phyloP scores from a whole-genome alignment of 768 basidiomycete genomes.

The Leccinum imitatum region DNA sequence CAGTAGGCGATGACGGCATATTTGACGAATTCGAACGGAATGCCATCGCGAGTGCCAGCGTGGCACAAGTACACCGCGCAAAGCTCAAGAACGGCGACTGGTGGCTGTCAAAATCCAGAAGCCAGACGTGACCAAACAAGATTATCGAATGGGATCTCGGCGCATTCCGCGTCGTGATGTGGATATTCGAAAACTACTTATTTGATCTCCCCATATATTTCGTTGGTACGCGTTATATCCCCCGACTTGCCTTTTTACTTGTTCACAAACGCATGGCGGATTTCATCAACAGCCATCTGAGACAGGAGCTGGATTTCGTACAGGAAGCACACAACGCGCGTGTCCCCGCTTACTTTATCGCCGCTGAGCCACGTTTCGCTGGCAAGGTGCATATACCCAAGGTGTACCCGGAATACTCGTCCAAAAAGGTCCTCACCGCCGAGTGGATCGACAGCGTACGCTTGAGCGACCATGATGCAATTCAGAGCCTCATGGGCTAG shows the following conservation, averaged over 20 bases:
- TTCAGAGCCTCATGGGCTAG: constrained; percentile 57
- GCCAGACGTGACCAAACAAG: constrained; percentile 82
- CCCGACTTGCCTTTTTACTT: neutral
- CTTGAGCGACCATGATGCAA: constrained; percentile 59
- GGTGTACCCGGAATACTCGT: constrained; percentile 67
- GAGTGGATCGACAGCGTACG: constrained; percentile 85
- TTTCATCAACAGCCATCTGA: constrained; percentile 79
- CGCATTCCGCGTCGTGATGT: constrained; percentile 68
- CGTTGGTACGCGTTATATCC: constrained; percentile 50
- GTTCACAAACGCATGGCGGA: constrained; percentile 38
- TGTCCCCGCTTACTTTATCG: constrained; percentile 53
- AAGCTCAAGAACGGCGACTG: constrained; percentile 19
- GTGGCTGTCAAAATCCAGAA: constrained; percentile 95
- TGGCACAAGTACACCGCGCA: too few relatives aligned
- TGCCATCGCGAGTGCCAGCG: constrained; percentile 72
- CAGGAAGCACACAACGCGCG: constrained; percentile 78
- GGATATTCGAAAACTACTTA: constrained; percentile 73
- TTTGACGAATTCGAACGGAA: constrained; percentile 76
- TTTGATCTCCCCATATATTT: constrained; percentile 89
- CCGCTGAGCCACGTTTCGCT: constrained; percentile 65
- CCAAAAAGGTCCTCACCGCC: constrained; percentile 76
- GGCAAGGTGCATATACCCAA: constrained; percentile 77
- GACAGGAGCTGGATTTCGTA: constrained; percentile 79
- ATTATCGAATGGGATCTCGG: constrained; percentile 43
- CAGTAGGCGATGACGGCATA: constrained; percentile 55